These are phyloP conservation scores for Paecilomyces formosus DNA, from an alignment of 2,329 filamentous ascomycete species.

Conservation along the genomic window DNA sequence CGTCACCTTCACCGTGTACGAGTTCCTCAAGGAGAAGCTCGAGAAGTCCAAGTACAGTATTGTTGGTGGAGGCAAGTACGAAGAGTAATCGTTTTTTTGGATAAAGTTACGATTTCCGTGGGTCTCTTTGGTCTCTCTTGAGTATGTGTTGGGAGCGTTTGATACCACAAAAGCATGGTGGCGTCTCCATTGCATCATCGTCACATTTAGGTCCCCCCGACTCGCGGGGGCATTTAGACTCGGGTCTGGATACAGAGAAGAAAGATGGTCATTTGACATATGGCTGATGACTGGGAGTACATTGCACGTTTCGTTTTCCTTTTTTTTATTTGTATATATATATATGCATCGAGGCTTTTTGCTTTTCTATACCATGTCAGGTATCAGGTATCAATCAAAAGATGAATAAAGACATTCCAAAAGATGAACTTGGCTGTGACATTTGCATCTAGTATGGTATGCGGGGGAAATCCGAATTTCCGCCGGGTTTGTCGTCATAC, in stretches of 20 bases:
- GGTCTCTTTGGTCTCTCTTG: neutral
- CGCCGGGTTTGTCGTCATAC: neutral
- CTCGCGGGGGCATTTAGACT: neutral
- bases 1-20: conserved; percentile 68
- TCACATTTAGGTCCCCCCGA: neutral
- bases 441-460: neutral
- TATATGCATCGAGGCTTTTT: neutral
- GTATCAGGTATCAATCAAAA: neutral
- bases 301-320: neutral
- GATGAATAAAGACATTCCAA: neutral
- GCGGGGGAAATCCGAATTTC: neutral
- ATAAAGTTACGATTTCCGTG: neutral
- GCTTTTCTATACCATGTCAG: neutral
- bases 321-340: neutral
- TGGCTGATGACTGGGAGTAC: neutral
- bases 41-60: conserved; percentile 57
- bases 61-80: conserved; percentile 58
- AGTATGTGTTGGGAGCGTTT: neutral
- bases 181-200: neutral
- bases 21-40: conserved; percentile 65
- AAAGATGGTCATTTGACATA: neutral
- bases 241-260: neutral
- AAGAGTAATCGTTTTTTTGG: conserved; percentile 6
- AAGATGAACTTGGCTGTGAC: too few species aligned
- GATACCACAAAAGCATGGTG: conserved; percentile 2